Conservation (phyloP, 2,329 filamentous ascomycete species). For the Trichoderma citrinoviride region DNA sequence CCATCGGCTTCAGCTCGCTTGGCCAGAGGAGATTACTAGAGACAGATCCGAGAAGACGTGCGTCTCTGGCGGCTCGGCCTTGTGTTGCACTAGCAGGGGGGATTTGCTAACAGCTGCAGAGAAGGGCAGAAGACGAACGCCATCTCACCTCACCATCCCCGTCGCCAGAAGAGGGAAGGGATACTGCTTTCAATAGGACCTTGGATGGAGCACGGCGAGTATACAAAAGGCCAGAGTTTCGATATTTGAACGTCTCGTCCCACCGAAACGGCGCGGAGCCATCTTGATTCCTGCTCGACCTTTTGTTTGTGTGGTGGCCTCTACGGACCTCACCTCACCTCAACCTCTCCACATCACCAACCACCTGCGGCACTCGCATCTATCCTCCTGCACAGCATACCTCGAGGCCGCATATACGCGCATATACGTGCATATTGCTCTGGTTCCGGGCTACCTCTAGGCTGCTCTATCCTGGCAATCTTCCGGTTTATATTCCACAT, state of each 20-base stretch:
- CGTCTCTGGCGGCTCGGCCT: conserved; percentile 12
- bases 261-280: neutral
- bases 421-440: neutral
- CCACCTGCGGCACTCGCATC: neutral
- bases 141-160: neutral
- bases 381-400: conserved; percentile 8
- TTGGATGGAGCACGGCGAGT: neutral
- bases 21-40: conserved; percentile 7
- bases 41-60: conserved; percentile 19
- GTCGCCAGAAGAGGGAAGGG: neutral
- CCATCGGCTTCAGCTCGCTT: conserved; percentile 20
- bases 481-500: neutral
- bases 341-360: neutral
- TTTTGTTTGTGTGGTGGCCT: neutral
- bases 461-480: neutral
- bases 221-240: neutral
- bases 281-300: neutral
- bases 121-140: neutral
- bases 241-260: conserved; percentile 13
- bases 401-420: conserved; percentile 1
- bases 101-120: conserved; percentile 8
- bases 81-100: conserved; percentile 13
- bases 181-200: neutral
- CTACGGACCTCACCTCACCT: neutral
- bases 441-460: neutral